A percentile compares a stretch with the other conserved stretches of the same genome.
These are phyloP conservation scores for Chaetomium sp. DNA, from an alignment of 2,329 filamentous ascomycete species.

Conservation along the genomic window DNA sequence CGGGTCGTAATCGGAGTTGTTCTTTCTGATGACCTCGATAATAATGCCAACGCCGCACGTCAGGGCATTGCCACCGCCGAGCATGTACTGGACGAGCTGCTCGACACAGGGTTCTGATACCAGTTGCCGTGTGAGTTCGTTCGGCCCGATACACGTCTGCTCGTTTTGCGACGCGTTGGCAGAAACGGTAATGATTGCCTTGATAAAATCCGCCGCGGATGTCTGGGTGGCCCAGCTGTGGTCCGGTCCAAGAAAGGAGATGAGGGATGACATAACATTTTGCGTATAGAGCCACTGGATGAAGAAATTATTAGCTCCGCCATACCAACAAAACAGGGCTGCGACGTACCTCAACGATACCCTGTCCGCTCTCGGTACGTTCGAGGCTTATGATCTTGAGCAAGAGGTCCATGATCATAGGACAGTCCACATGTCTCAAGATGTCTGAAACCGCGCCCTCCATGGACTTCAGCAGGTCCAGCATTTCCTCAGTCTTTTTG, in stretches of 20 bases:
- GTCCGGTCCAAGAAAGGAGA: constrained; percentile 83
- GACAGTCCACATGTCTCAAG: constrained; percentile 91
- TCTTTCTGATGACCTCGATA: constrained; percentile 98
- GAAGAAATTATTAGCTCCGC: constrained; percentile 2
- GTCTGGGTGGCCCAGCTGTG: constrained; percentile 91
- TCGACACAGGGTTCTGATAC: constrained; percentile 85
- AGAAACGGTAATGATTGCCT: constrained; percentile 98
- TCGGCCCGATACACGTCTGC: constrained; percentile 97
- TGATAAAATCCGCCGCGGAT: constrained; percentile 94
- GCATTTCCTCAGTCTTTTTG: constrained; percentile 97
- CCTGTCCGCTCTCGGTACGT: constrained; percentile 85
- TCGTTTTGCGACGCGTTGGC: constrained; percentile 98
- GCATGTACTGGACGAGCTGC: constrained; percentile 86
- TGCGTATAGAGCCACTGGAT: constrained; percentile 86
- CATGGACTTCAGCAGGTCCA: constrained; percentile 81
- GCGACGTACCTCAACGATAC: constrained; percentile 84
- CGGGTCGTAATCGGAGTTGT: constrained; percentile 98
- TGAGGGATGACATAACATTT: constrained; percentile 80
- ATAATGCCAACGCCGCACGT: constrained; percentile 97
- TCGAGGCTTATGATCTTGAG: constrained; percentile 97
- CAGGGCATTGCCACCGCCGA: constrained; percentile 87
- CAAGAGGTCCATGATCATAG: constrained; percentile 96
- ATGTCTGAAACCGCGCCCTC: constrained; percentile 82
- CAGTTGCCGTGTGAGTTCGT: constrained; percentile 91
- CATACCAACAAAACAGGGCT: not conserved